phyloP scores from a whole-genome alignment of 495 filamentous ascomycete genomes.

The Clohesyomyces aquaticus region DNA sequence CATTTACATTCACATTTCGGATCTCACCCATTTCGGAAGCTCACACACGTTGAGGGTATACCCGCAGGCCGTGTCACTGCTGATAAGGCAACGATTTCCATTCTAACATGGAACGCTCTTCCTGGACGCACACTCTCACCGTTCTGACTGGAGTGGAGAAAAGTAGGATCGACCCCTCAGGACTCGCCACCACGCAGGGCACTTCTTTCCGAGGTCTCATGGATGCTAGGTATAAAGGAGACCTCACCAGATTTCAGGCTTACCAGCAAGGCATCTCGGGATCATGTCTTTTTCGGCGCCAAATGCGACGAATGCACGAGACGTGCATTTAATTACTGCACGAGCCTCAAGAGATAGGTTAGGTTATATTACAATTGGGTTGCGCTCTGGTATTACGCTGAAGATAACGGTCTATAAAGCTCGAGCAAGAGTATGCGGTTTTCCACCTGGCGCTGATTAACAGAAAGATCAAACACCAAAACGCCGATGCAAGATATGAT shows the following conservation, averaged over 20 bases:
- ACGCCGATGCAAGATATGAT: constrained; percentile 31
- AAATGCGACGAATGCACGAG: no score
- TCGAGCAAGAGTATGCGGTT: constrained; percentile 18
- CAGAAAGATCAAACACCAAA: constrained; percentile 22
- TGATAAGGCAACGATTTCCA: background rate
- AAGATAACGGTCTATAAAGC: constrained; percentile 32
- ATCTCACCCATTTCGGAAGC: no score
- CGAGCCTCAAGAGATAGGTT: constrained; percentile 10
- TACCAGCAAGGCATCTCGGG: background rate
- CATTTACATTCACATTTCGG: no score
- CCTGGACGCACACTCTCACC: background rate
- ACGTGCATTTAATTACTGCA: no score
- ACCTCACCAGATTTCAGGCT: background rate
- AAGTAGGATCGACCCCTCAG: background rate
- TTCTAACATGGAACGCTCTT: background rate
- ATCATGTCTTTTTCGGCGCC: background rate
- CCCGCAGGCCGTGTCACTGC: background rate
- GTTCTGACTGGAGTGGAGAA: background rate
- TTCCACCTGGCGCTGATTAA: constrained; percentile 15
- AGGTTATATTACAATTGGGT: constrained; percentile 11
- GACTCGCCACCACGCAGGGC: constrained; percentile 4
- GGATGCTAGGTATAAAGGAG: no score
- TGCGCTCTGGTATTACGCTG: constrained; percentile 21
- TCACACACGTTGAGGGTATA: background rate
- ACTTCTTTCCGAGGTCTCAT: background rate